Percentiles rank a stretch among this genome's conserved stretches.
These are phyloP conservation scores for Barbatosphaeria neglecta DNA, from an alignment of 495 filamentous ascomycete genomes.

Conservation along the genomic window DNA sequence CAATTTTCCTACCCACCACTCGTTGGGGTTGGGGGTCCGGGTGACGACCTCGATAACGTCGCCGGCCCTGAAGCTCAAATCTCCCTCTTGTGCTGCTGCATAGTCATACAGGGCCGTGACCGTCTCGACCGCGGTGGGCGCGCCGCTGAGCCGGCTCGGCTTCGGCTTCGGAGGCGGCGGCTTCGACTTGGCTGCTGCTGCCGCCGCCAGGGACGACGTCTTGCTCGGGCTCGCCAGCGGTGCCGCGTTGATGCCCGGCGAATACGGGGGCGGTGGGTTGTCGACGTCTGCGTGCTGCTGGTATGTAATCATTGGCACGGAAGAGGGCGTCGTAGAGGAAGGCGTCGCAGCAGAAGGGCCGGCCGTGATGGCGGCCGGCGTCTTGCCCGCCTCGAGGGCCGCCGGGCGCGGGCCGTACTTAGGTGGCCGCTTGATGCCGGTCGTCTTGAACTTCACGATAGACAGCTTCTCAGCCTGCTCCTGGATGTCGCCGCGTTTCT, in stretches of 20 bases:
- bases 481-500: constrained; percentile 76
- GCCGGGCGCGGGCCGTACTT: constrained; percentile 41
- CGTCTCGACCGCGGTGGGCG: constrained; percentile 53
- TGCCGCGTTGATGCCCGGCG: constrained; percentile 51
- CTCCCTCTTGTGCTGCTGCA: constrained; percentile 87
- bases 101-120: constrained; percentile 88
- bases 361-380: constrained; percentile 28
- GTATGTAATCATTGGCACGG: constrained; percentile 9
- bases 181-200: constrained; percentile 68
- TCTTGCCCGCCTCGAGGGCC: constrained; percentile 22
- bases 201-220: constrained; percentile 38
- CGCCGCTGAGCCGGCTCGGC: constrained; percentile 59
- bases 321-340: too few species aligned
- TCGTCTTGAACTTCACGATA: constrained; percentile 83
- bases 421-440: constrained; percentile 45
- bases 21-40: constrained; percentile 76
- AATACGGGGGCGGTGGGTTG: constrained; percentile 46
- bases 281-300: constrained; percentile 15
- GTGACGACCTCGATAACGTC: constrained; percentile 83
- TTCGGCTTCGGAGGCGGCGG: constrained; percentile 89
- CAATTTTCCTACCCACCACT: constrained; percentile 88
- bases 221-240: constrained; percentile 28
- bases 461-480: constrained; percentile 68
- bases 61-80: constrained; percentile 82
- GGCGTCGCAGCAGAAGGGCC: constrained; percentile 19